These are phyloP conservation scores for Melaleuca quinquenervia DNA, from an alignment of 345 rosid genomes.

Conservation along the genomic window DNA sequence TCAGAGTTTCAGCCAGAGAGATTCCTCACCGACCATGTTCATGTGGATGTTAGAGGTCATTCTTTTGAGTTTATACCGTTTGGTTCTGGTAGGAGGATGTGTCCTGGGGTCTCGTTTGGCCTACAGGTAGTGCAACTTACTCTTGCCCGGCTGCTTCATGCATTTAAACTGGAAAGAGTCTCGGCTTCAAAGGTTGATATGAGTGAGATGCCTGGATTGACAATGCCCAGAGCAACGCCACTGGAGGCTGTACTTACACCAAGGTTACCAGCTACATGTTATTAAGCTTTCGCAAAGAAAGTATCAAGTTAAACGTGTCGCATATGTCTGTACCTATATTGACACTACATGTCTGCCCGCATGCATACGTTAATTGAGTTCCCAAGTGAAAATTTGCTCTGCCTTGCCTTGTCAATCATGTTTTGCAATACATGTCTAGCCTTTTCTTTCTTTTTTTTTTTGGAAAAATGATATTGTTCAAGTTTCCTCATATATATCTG, in stretches of 20 bases:
- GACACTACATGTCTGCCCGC: not conserved
- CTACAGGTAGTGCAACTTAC: constrained; percentile 9
- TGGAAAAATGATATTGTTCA: not conserved
- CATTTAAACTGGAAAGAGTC: constrained; percentile 1
- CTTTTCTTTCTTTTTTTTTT: too few species aligned
- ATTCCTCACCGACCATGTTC: constrained; percentile 7
- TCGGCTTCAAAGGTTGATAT: constrained; percentile 1
- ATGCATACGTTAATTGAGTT: not conserved
- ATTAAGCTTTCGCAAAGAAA: not conserved
- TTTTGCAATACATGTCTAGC: not conserved
- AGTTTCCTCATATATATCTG: not conserved
- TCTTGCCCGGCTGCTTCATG: constrained; percentile 14
- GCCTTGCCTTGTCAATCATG: not conserved
- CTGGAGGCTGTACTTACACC: constrained; percentile 13
- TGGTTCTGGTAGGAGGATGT: constrained; percentile 20
- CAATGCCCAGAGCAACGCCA: constrained; percentile 7
- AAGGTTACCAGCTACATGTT: not conserved
- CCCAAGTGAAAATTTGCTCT: not conserved
- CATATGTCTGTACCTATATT: not conserved
- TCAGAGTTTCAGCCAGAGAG: constrained; percentile 16
- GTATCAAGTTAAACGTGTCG: not conserved
- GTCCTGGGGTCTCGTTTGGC: constrained; percentile 15
- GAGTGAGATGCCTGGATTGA: constrained; percentile 12
- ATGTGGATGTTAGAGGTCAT: constrained; percentile 4
- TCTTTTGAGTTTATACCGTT: constrained; percentile 14